Evolutionary conservation across 2,329 filamentous ascomycete species (phyloP).

Genomic region (Colletotrichum camelliae): DNA sequence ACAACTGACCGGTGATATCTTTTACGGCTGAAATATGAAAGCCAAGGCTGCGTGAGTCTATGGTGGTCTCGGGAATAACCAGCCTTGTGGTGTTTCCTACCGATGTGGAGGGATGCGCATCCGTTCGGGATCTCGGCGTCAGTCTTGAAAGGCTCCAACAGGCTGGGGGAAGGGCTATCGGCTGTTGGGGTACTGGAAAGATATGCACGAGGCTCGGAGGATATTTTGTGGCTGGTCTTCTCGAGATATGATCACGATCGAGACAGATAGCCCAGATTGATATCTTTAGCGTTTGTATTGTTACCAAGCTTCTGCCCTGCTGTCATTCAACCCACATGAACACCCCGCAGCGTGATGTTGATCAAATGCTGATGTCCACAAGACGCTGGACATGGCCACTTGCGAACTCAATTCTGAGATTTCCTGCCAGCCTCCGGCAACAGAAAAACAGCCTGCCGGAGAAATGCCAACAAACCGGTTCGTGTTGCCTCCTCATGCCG

Average conservation of each 20-base stretch:
- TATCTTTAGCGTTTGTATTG: neutral
- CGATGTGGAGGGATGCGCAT: neutral
- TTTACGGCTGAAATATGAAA: neutral
- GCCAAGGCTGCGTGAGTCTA: neutral
- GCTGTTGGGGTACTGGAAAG: neutral
- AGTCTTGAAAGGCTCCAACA: neutral
- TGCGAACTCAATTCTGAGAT: neutral
- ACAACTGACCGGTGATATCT: neutral
- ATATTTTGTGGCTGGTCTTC: neutral
- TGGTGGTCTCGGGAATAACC: neutral
- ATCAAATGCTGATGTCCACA: neutral
- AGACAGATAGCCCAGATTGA: neutral
- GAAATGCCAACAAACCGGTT: neutral
- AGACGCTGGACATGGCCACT: neutral
- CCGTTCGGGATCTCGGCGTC: neutral
- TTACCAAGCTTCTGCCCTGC: too few relatives aligned
- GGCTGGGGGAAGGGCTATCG: neutral
- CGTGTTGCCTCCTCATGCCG: neutral
- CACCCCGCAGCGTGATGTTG: accelerated
- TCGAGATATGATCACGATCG: neutral
- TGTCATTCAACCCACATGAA: neutral
- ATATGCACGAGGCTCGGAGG: neutral
- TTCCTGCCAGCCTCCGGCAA: neutral
- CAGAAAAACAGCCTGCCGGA: neutral
- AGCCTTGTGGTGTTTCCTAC: neutral